Conservation (phyloP, 1,284 basidiomycete genomes). For the Cutaneotrichosporon sp. region DNA sequence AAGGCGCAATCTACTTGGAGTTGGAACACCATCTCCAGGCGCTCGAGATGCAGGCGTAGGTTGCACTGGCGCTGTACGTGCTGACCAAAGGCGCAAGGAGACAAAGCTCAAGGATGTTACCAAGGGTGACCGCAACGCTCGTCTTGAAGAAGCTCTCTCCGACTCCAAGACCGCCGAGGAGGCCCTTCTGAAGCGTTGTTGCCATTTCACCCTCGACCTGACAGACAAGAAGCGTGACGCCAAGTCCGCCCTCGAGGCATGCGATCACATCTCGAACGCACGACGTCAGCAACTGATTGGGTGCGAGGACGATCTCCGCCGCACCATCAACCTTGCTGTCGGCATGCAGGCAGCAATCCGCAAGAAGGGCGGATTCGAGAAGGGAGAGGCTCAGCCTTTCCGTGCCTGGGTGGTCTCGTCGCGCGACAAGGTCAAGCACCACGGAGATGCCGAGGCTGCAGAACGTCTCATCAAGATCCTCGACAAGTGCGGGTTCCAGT, state of each 20-base stretch:
- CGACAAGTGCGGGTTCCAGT: constrained; percentile 48
- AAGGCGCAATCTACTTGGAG: constrained; percentile 91
- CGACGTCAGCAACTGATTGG: constrained; percentile 74
- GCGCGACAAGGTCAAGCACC: constrained; percentile 57
- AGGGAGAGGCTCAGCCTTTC: constrained; percentile 41
- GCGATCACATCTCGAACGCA: constrained; percentile 83
- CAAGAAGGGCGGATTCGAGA: constrained; percentile 32
- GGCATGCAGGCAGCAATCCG: constrained; percentile 51
- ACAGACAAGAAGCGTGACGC: constrained; percentile 60
- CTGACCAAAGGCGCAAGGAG: constrained; percentile 65
- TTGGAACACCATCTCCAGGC: constrained; percentile 86
- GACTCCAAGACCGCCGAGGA: constrained; percentile 89
- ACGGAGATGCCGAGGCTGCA: constrained; percentile 59
- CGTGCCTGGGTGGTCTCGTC: constrained; percentile 40
- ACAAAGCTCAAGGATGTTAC: constrained; percentile 59
- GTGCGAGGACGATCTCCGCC: constrained; percentile 71
- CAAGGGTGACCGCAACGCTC: constrained; percentile 78
- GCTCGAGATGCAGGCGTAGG: constrained; percentile 50
- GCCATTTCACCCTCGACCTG: constrained; percentile 78
- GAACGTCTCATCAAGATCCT: constrained; percentile 49
- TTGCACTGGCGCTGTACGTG: neutral
- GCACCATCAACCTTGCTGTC: constrained; percentile 66
- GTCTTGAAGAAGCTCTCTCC: constrained; percentile 79
- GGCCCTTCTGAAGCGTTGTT: constrained; percentile 86
- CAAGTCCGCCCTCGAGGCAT: constrained; percentile 73